These are phyloP conservation scores for Priceomyces fermenticarens DNA, from an alignment of 805 yeast species.

Conservation along the genomic window DNA sequence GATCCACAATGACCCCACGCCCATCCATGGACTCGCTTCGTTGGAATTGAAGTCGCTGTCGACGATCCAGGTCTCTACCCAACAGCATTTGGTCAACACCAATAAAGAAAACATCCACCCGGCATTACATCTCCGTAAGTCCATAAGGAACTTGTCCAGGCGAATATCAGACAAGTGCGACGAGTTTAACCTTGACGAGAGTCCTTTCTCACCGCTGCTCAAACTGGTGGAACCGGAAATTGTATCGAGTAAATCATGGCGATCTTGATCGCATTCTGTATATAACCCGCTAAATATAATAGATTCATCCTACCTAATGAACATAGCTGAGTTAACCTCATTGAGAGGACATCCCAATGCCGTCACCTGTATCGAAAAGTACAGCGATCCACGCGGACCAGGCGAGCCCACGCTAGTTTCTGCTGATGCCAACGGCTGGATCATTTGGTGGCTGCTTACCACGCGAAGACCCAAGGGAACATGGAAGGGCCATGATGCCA, in stretches of 20 bases:
- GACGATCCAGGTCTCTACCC: slow-evolving; percentile 4
- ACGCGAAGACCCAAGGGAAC: slow-evolving; percentile 53
- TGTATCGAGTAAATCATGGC: too few species aligned
- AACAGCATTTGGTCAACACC: slow-evolving; percentile 1
- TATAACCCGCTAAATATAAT: too few species aligned
- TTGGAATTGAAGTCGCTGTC: slow-evolving; percentile 5
- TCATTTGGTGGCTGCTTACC: slow-evolving; percentile 62
- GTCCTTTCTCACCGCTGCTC: neutral
- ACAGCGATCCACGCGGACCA: slow-evolving; percentile 1
- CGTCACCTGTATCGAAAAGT: slow-evolving; percentile 11
- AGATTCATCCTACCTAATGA: neutral
- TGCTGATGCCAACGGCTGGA: slow-evolving; percentile 62
- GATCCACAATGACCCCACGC: too few species aligned
- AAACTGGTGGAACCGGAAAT: too few species aligned
- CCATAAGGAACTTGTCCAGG: neutral
- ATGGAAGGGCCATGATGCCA: slow-evolving; percentile 59
- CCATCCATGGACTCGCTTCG: neutral
- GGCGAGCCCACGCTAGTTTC: slow-evolving; percentile 35
- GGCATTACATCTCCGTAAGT: slow-evolving; percentile 1
- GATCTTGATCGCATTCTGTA: too few species aligned
- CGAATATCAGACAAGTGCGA: neutral
- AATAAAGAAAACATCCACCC: slow-evolving; percentile 3
- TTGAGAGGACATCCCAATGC: slow-evolving; percentile 19
- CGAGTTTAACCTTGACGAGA: neutral
- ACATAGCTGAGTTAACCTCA: slow-evolving; percentile 2